Evolutionary conservation across 768 basidiomycete genomes (phyloP).

Genomic region (Cystobasidium ongulense): DNA sequence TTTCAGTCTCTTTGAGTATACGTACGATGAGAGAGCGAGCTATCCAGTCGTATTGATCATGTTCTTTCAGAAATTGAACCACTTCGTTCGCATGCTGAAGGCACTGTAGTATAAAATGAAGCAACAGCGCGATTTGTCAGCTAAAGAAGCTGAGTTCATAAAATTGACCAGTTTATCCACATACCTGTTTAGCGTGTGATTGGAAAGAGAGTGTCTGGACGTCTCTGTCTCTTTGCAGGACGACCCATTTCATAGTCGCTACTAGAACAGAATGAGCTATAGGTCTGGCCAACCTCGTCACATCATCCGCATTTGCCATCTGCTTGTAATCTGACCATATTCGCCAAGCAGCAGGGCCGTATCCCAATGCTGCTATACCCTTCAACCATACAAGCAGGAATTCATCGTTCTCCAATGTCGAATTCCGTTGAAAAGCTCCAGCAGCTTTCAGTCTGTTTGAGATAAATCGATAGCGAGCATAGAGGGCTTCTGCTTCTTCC

Average conservation of each 20-base stretch:
- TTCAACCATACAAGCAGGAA: background rate
- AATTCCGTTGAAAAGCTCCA: background rate
- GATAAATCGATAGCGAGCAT: constrained; percentile 20
- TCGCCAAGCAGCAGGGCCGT: constrained; percentile 19
- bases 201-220: background rate
- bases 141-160: no score
- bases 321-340: constrained; percentile 5
- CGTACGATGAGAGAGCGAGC: constrained; percentile 4
- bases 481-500: constrained; percentile 25
- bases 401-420: background rate
- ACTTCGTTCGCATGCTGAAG: background rate
- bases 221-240: background rate
- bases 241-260: constrained; percentile 2
- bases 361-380: background rate
- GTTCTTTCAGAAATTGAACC: background rate
- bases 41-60: background rate
- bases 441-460: background rate
- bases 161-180: background rate
- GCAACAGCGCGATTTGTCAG: background rate
- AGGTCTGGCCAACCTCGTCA: background rate
- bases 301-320: background rate
- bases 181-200: background rate
- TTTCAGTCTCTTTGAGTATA: background rate
- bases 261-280: constrained; percentile 13
- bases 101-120: background rate